phyloP scores from a whole-genome alignment of 2,329 filamentous ascomycete genomes.

The Cladophialophora psammophila region DNA sequence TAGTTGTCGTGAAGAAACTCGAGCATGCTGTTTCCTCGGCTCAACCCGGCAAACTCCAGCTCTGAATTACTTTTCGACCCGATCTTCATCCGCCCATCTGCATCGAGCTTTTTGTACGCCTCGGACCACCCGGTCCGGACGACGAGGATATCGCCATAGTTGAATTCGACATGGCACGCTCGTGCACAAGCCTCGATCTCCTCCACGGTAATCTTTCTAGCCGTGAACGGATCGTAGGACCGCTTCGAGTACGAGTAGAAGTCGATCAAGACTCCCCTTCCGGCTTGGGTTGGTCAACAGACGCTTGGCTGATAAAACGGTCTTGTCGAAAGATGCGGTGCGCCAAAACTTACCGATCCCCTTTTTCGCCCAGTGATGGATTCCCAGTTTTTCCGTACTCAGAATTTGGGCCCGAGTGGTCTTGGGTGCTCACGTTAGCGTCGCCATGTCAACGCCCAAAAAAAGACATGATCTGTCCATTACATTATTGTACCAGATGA shows the following conservation, averaged over 20 bases:
- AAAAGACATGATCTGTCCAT: no score
- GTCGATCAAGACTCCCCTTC: not conserved
- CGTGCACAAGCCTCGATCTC: slow-evolving; percentile 66
- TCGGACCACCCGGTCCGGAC: slow-evolving; percentile 69
- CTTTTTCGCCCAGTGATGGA: not conserved
- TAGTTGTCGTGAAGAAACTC: slow-evolving; percentile 74
- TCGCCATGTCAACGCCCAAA: no score
- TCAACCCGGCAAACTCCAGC: slow-evolving; percentile 57
- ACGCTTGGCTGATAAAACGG: no score
- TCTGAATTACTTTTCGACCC: slow-evolving; percentile 46
- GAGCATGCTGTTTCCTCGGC: slow-evolving; percentile 60
- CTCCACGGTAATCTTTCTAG: slow-evolving; percentile 56
- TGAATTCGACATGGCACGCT: slow-evolving; percentile 60
- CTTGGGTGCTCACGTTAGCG: not conserved
- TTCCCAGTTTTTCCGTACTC: not conserved
- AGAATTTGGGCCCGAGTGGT: not conserved
- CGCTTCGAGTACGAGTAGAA: not conserved
- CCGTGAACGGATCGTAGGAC: not conserved
- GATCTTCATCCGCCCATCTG: slow-evolving; percentile 44
- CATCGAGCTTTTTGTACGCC: slow-evolving; percentile 58
- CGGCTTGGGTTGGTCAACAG: no score
- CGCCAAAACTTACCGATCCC: not conserved
- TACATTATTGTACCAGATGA: no score
- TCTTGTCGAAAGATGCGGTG: no score
- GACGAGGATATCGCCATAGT: slow-evolving; percentile 69